Percentiles rank a stretch among this genome's conserved stretches.
Conservation (phyloP, 345 rosid genomes). For the Camelina sativa region DNA sequence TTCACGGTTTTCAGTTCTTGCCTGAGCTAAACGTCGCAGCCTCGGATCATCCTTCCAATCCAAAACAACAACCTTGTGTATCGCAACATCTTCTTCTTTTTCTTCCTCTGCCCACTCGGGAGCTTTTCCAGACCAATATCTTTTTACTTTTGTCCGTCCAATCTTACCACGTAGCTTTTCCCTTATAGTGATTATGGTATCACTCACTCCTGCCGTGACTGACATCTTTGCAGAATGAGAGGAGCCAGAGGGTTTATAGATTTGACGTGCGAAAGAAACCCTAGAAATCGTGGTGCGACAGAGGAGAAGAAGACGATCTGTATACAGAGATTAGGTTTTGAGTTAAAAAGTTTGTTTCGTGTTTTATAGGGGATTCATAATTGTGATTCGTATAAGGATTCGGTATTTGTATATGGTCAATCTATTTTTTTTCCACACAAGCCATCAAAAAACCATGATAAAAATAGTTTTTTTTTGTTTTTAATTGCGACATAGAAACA, state of each 20-base stretch:
- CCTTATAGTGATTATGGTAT: conserved; percentile 55
- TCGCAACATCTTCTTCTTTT: conserved; percentile 61
- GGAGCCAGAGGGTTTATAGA: neutral
- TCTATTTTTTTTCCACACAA: neutral
- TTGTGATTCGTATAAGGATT: neutral
- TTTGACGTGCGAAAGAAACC: conserved; percentile 16
- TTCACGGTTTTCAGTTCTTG: conserved; percentile 58
- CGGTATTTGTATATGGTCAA: neutral
- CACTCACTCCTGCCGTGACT: conserved; percentile 75
- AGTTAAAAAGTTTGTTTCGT: neutral
- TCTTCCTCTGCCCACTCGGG: conserved; percentile 72
- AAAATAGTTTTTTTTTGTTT: neutral
- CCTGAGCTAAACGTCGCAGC: conserved; percentile 68
- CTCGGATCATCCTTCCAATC: conserved; percentile 65
- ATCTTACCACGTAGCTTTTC: conserved; percentile 74
- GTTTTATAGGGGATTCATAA: neutral
- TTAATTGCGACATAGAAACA: neutral
- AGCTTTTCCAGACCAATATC: conserved; percentile 78
- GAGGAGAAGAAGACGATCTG: conserved; percentile 8
- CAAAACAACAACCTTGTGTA: conserved; percentile 51
- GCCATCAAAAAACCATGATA: neutral
- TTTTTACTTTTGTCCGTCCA: conserved; percentile 65
- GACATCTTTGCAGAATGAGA: conserved; percentile 49
- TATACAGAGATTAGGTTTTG: neutral
- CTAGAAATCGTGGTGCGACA: conserved; percentile 9